Evolutionary conservation across 768 basidiomycete species (phyloP).

Genomic region (Tremella fuciformis): DNA sequence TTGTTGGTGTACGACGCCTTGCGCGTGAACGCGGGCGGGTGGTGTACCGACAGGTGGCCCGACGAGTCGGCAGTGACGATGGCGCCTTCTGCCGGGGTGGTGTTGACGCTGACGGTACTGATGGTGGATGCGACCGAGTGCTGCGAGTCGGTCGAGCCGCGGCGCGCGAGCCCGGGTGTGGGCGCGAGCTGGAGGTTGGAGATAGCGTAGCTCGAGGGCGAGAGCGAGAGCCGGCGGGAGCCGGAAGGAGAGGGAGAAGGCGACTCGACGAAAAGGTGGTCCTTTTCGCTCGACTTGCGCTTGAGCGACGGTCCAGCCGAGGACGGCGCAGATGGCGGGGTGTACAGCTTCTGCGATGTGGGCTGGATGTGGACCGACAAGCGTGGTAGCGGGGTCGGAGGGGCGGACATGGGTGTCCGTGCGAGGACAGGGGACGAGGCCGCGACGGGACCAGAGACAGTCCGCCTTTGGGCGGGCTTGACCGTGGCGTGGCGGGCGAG

Average conservation of each 20-base stretch:
- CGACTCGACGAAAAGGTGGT: neutral
- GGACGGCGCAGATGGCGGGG: neutral
- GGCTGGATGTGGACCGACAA: constrained; percentile 5
- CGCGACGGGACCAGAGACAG: neutral
- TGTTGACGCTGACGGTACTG: constrained; percentile 12
- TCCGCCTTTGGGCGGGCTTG: constrained; percentile 2
- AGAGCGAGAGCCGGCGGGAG: constrained; percentile 14
- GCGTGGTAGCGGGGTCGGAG: constrained; percentile 9
- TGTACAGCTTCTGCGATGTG: neutral
- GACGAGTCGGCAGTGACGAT: constrained; percentile 31
- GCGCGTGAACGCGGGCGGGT: constrained; percentile 18
- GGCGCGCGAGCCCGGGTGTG: constrained; percentile 38
- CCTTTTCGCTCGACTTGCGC: neutral
- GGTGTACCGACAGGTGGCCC: constrained; percentile 25
- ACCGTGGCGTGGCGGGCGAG: neutral
- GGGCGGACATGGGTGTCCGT: constrained; percentile 22
- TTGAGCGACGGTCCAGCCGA: neutral
- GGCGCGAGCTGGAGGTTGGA: constrained; percentile 39
- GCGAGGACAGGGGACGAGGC: constrained; percentile 1
- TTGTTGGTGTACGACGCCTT: constrained; percentile 44
- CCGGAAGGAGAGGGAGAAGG: constrained; percentile 16
- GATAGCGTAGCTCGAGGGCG: constrained; percentile 19
- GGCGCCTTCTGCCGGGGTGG: constrained; percentile 25
- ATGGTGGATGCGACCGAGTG: constrained; percentile 18
- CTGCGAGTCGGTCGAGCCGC: constrained; percentile 34